phyloP scores from a whole-genome alignment of 129 eudicot genomes.

The Apium graveolens region DNA sequence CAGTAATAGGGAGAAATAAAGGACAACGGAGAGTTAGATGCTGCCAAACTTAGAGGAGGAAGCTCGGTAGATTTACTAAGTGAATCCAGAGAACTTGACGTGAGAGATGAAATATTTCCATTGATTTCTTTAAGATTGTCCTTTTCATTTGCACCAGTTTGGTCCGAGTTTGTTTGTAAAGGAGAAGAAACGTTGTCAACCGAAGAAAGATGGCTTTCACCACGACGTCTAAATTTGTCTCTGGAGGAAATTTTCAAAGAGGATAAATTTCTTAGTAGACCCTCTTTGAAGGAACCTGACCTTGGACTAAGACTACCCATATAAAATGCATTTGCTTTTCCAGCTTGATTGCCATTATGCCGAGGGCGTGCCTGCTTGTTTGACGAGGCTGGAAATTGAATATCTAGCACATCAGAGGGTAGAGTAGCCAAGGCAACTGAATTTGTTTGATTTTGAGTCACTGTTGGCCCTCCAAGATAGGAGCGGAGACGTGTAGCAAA shows the following conservation, averaged over 20 bases:
- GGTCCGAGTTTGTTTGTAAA: slow-evolving; percentile 17
- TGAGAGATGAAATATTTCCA: slow-evolving; percentile 13
- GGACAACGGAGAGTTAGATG: slow-evolving; percentile 27
- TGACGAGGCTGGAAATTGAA: slow-evolving; percentile 23
- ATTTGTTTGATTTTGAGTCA: slow-evolving; percentile 25
- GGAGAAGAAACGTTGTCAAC: slow-evolving; percentile 23
- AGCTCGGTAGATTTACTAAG: slow-evolving; percentile 25
- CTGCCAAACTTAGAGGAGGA: slow-evolving; percentile 16
- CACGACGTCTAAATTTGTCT: slow-evolving; percentile 40
- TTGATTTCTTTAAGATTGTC: slow-evolving; percentile 23
- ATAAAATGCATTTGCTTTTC: slow-evolving; percentile 20
- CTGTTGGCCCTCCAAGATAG: slow-evolving; percentile 36
- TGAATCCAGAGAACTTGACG: slow-evolving; percentile 38
- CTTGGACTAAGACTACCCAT: slow-evolving; percentile 68
- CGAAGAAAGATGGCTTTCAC: slow-evolving; percentile 28
- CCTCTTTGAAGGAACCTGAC: slow-evolving; percentile 54
- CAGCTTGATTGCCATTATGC: slow-evolving; percentile 27
- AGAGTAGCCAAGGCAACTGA: slow-evolving; percentile 13
- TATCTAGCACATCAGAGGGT: slow-evolving; percentile 19
- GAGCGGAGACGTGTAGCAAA: slow-evolving; percentile 65
- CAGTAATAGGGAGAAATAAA: slow-evolving; percentile 70
- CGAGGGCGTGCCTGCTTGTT: slow-evolving; percentile 40
- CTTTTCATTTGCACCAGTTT: slow-evolving; percentile 20
- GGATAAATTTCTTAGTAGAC: slow-evolving; percentile 28
- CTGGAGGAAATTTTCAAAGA: slow-evolving; percentile 30